Percentiles rank a stretch among this genome's conserved stretches.
Conservation (phyloP, 768 basidiomycete species). For the Tricholoma hemisulphureum region DNA sequence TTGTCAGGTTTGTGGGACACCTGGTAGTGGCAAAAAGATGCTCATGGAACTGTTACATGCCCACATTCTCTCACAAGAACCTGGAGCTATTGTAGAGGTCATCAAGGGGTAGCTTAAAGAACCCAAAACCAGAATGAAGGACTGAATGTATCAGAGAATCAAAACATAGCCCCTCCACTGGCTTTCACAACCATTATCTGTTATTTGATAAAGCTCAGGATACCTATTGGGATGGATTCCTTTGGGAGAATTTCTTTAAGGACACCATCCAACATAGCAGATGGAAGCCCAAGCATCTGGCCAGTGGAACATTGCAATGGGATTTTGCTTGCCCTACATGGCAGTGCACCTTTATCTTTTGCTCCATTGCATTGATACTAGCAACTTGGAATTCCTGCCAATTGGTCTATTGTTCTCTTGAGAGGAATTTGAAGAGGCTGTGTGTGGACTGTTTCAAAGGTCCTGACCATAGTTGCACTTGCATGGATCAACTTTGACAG, state of each 20-base stretch:
- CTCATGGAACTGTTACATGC: not conserved
- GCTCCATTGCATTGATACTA: not conserved
- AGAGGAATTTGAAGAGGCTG: not conserved
- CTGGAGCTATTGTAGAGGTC: not conserved
- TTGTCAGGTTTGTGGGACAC: not conserved
- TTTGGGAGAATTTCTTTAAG: not conserved
- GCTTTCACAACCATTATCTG: not conserved
- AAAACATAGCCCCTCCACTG: not conserved
- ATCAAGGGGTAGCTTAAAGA: not conserved
- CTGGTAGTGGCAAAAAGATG: not conserved
- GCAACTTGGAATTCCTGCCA: not conserved
- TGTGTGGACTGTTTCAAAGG: not conserved
- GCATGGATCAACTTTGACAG: not conserved
- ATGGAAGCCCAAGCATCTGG: not conserved
- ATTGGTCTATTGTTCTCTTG: not conserved
- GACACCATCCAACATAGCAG: not conserved
- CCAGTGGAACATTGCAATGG: not conserved
- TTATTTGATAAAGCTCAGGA: not conserved
- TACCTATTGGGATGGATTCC: not conserved
- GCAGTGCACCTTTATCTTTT: not conserved
- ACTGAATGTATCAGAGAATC: not conserved
- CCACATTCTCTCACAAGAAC: not conserved
- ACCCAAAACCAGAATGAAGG: not conserved
- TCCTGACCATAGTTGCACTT: not conserved
- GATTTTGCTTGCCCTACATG: not conserved